Conservation (phyloP, 2,329 filamentous ascomycete species). For the Leptosphaerulina australis region DNA sequence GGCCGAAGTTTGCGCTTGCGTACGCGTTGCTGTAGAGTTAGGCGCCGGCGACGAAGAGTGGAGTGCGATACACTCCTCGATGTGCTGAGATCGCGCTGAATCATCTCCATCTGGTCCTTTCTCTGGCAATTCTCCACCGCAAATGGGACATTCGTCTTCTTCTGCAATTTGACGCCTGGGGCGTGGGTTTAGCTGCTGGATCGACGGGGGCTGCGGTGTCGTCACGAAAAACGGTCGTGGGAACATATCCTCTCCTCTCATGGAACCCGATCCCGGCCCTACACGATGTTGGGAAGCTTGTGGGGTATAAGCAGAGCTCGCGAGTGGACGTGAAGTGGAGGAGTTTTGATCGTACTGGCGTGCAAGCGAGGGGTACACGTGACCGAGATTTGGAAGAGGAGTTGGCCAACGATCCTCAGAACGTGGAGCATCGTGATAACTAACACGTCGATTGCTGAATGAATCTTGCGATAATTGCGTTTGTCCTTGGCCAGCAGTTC, state of each 20-base stretch:
- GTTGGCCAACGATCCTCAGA: conserved; percentile 34
- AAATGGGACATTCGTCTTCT: conserved; percentile 81
- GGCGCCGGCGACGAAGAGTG: conserved; percentile 36
- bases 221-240: conserved; percentile 23
- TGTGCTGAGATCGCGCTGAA: conserved; percentile 51
- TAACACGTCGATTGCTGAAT: conserved; percentile 32
- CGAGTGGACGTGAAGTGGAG: conserved; percentile 19
- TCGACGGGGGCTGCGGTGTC: conserved; percentile 15
- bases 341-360: conserved; percentile 18
- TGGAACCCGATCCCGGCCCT: conserved; percentile 17
- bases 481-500: conserved; percentile 25
- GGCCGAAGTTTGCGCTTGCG: conserved; percentile 30
- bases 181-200: conserved; percentile 27
- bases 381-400: conserved; percentile 24
- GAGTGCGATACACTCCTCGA: conserved; percentile 50
- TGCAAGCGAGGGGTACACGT: conserved; percentile 20
- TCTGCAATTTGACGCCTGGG: conserved; percentile 55
- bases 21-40: conserved; percentile 7
- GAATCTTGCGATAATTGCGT: conserved; percentile 26
- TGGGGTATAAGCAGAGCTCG: conserved; percentile 3
- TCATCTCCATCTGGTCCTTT: conserved; percentile 49
- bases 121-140: conserved; percentile 72
- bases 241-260: conserved; percentile 26
- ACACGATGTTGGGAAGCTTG: conserved; percentile 12
- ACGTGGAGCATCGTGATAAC: conserved; percentile 31